Evolutionary conservation across 1,284 basidiomycete species (phyloP).

Genomic region (Sporisorium graminicola): DNA sequence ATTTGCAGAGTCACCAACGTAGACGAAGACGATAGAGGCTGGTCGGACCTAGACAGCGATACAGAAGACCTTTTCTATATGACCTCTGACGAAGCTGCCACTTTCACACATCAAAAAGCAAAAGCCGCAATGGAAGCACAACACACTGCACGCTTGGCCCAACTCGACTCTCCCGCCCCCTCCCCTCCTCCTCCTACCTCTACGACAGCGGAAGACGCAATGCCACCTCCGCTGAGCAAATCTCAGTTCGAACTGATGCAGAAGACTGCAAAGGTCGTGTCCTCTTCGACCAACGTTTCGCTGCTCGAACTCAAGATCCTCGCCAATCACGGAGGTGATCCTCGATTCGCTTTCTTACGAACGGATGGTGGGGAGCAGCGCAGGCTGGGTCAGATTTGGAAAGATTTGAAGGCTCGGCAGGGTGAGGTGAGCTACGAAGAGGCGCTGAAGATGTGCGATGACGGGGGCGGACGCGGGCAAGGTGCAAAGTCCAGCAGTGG

Average conservation of each 20-base stretch:
- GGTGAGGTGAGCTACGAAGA: slow-evolving; percentile 13
- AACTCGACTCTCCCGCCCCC: neutral
- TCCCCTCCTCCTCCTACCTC: neutral
- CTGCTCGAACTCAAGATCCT: slow-evolving; percentile 88
- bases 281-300: slow-evolving; percentile 79
- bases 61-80: slow-evolving; percentile 40
- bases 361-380: neutral
- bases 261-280: slow-evolving; percentile 79
- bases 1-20: too few relatives aligned
- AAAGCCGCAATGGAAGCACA: slow-evolving; percentile 14
- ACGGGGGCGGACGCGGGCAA: neutral
- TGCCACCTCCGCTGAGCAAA: neutral
- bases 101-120: slow-evolving; percentile 11
- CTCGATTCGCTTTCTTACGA: slow-evolving; percentile 81
- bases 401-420: slow-evolving; percentile 1
- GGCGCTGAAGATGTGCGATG: neutral
- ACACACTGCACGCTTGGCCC: neutral
- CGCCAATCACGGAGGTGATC: slow-evolving; percentile 80
- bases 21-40: slow-evolving; percentile 4
- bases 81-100: slow-evolving; percentile 16
- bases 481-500: neutral
- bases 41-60: slow-evolving; percentile 41
- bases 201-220: neutral
- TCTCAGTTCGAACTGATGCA: slow-evolving; percentile 78
- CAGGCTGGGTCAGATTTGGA: slow-evolving; percentile 1